Evolutionary conservation across 1,139 yeast genomes (phyloP).

Genomic region (Spencermartinsiella ligniputridi): DNA sequence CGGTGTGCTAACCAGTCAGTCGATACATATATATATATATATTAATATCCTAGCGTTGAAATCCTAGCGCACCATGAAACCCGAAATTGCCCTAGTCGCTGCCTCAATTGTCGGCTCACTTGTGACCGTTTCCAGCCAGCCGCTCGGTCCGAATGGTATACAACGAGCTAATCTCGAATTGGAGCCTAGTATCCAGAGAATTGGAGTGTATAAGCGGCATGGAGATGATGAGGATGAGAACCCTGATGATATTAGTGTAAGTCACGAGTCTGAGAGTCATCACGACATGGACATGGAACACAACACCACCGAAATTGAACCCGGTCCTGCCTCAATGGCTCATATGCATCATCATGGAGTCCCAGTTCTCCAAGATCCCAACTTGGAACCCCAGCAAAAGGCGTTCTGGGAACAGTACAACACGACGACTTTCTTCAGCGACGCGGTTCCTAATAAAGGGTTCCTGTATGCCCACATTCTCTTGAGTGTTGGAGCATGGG

Average conservation of each 20-base stretch:
- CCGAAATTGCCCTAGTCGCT: too few species aligned
- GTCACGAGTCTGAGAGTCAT: neutral
- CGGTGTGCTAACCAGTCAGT: too few species aligned
- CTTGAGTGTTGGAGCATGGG: slow-evolving; percentile 44
- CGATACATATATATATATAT: too few species aligned
- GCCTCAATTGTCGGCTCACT: too few species aligned
- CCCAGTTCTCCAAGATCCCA: slow-evolving; percentile 63
- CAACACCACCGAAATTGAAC: slow-evolving; percentile 18
- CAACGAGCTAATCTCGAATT: too few species aligned
- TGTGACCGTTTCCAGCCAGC: too few species aligned
- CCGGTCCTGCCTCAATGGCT: slow-evolving; percentile 32
- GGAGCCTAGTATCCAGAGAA: neutral
- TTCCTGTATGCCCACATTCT: slow-evolving; percentile 56
- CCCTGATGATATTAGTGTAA: neutral
- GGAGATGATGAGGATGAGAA: neutral
- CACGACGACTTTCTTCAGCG: slow-evolving; percentile 67
- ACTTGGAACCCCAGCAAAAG: slow-evolving; percentile 66
- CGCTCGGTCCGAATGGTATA: too few species aligned
- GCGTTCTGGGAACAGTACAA: slow-evolving; percentile 75
- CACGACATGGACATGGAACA: neutral
- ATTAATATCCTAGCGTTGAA: too few species aligned
- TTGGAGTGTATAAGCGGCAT: neutral
- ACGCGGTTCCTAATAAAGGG: slow-evolving; percentile 41
- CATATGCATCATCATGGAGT: slow-evolving; percentile 54
- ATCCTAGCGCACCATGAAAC: too few species aligned